Evolutionary conservation across 176 grass and related monocot species (phyloP), one percentile per base, ranked within the genome.

Genomic region (Cenchrus americanus): DNA sequence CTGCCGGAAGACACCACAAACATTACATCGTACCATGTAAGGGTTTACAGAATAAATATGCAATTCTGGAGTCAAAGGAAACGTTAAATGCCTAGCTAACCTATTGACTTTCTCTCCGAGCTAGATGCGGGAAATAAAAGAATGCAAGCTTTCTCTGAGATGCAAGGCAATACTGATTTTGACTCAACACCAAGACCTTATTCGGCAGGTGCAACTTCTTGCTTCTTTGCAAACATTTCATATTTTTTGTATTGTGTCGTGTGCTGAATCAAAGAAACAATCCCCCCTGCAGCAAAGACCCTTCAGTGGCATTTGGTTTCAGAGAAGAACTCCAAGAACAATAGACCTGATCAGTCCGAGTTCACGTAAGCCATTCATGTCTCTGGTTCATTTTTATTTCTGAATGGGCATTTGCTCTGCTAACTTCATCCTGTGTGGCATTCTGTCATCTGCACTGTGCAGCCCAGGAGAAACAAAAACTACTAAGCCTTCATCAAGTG

Each of bases 281-380:
- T 76, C 59, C 75, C 58, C 32, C 48, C 55, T 86, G 78, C 89
- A 96, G 89, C 87, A 66, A 99, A 96, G 76, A 96, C 93, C 76
- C 96, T 99, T 86, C 90, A 87, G 71, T 99, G 96, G 96, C 89
- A 92, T 85, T 87, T 96, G 83, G 91, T 92, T 87, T 87, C 93
- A n/a, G 96, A 99, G 77, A 87, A 77, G 34, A 90, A 88, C 79
- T 57, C 89, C 75, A 83, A 89, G 85, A 81, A 66, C 32, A 86
- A 76, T 78, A 84, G 77, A 72, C 46, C 84, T 78, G n/a, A 63
- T 71, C 85, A 77, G 55, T 53, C 85, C 81, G 80, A 88, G 72
- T 43, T 61, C 23, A 48, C 48, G 96, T 88, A 92, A 92, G 85
- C 62, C 76, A 71, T 14, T 41, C 55, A 50, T 49, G 19, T 78